Conservation (phyloP, 1,284 basidiomycete genomes). For the Chondrostereum purpureum region DNA sequence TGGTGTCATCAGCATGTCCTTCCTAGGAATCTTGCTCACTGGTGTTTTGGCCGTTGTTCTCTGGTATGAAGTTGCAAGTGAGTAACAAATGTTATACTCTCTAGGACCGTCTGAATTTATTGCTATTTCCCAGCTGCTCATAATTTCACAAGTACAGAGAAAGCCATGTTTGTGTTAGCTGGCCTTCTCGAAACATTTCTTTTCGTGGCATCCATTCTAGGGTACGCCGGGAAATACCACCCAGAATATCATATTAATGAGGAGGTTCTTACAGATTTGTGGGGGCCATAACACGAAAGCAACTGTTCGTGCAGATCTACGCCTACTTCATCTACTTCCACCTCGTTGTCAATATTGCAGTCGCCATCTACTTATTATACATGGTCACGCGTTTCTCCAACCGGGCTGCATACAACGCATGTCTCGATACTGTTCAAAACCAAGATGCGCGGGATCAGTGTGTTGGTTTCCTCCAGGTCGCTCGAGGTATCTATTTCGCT, state of each 20-base stretch:
- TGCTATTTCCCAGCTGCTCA: conserved; percentile 20
- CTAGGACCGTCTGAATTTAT: background rate
- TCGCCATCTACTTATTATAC: conserved; percentile 46
- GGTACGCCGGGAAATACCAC: conserved; percentile 35
- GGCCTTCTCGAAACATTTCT: conserved; percentile 46
- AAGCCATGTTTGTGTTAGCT: conserved; percentile 38
- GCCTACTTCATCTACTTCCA: conserved; percentile 52
- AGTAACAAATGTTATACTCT: conserved; percentile 17
- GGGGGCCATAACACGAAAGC: conserved; percentile 54
- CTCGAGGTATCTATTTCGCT: conserved; percentile 40
- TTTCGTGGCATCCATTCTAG: conserved; percentile 44
- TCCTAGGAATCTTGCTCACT: conserved; percentile 45
- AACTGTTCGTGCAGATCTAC: conserved; percentile 50
- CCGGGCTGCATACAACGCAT: conserved; percentile 35
- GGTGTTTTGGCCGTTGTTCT: conserved; percentile 43
- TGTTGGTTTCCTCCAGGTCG: conserved; percentile 31
- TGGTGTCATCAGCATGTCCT: conserved; percentile 49
- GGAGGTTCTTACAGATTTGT: conserved; percentile 36
- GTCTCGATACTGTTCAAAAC: conserved; percentile 38
- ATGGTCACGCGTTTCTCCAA: conserved; percentile 39
- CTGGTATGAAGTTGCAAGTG: conserved; percentile 56
- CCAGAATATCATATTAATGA: background rate
- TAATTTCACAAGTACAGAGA: conserved; percentile 31
- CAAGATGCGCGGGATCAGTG: conserved; percentile 38
- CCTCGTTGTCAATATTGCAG: conserved; percentile 48